Conservation (phyloP, 805 yeast species). For the Vanderwaltozyma verrucispora region DNA sequence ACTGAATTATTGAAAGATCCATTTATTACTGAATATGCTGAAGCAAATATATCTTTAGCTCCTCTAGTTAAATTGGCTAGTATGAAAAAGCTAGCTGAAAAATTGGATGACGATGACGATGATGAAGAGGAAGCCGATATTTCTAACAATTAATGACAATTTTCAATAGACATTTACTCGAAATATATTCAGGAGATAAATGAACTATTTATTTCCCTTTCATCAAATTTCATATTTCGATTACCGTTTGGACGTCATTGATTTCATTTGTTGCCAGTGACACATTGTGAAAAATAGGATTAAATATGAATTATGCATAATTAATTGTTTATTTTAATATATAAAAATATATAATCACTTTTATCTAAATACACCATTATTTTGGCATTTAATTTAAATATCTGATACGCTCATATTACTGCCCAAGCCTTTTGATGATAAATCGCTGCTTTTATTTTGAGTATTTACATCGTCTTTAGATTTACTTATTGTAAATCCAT, state of each 20-base stretch:
- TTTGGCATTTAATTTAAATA: not conserved
- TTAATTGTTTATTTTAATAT: too few relatives aligned
- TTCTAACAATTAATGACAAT: not conserved
- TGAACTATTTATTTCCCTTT: too few relatives aligned
- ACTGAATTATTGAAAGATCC: slow-evolving; percentile 56
- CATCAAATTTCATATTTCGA: too few relatives aligned
- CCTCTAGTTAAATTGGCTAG: slow-evolving; percentile 70
- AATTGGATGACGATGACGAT: slow-evolving; percentile 26
- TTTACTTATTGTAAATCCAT: not conserved
- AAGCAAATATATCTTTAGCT: slow-evolving; percentile 49
- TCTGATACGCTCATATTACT: slow-evolving; percentile 18
- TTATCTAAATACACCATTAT: not conserved
- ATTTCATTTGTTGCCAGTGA: too few relatives aligned
- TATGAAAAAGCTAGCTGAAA: slow-evolving; percentile 44
- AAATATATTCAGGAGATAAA: too few relatives aligned
- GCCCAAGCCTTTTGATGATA: not conserved
- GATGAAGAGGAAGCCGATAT: slow-evolving; percentile 13
- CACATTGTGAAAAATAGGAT: too few relatives aligned
- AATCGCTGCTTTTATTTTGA: not conserved
- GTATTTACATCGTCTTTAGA: not conserved
- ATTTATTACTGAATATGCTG: slow-evolving; percentile 49
- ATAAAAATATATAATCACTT: too few relatives aligned
- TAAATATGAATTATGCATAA: too few relatives aligned
- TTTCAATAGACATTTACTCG: not conserved
- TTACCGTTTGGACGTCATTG: too few relatives aligned